Evolutionary conservation across 1,284 basidiomycete genomes (phyloP), one percentile per base, ranked within the genome.

Genomic region (Naganishia sp.): DNA sequence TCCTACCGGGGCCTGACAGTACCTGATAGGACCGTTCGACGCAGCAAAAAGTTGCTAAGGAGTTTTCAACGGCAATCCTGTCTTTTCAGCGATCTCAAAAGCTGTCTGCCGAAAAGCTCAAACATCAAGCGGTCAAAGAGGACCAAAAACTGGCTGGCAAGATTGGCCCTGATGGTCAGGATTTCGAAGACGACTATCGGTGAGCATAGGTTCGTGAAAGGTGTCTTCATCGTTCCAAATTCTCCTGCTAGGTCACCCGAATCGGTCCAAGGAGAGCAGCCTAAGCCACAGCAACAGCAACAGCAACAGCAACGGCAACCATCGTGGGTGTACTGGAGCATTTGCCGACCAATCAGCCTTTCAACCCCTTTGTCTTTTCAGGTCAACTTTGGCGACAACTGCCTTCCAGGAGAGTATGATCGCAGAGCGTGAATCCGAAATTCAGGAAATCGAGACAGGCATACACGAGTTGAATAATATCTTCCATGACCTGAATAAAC

Each of bases 381-480:
- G 50, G 28, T 33, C 50, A 5, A 33, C 91, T 0, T 88, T 90
- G 0, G 89, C 92, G 71, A 95, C 99, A 77, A 84, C 98, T 33
- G 93, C 93, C 44, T 95, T 95, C 78, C 96, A 99, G 77, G 95
- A 99, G 74, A 90, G 92, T 13, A 82, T 99, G 44, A 96, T 99
- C 69, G 90, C 90, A 66, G 95, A 98, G 77, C 90, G 96, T 21
- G 95, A 99, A 77, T 84, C 84, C 0, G 95, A 98, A 75, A 99
- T 99, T 67, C 86, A 90, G 52, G 94, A 98, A 76, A 99, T 99
- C 69, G 96, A 99, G 81, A 88, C 87, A 1, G 95, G 96, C 6
- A 97, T 99, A 63, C 93, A 97, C 74, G 95, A 99, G 77, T 82
- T 99, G 54, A 88, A 93, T 56, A 93, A 97, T 79, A 98, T 99